Evolutionary conservation across 768 basidiomycete genomes (phyloP).

Genomic region (Collybia sp.): DNA sequence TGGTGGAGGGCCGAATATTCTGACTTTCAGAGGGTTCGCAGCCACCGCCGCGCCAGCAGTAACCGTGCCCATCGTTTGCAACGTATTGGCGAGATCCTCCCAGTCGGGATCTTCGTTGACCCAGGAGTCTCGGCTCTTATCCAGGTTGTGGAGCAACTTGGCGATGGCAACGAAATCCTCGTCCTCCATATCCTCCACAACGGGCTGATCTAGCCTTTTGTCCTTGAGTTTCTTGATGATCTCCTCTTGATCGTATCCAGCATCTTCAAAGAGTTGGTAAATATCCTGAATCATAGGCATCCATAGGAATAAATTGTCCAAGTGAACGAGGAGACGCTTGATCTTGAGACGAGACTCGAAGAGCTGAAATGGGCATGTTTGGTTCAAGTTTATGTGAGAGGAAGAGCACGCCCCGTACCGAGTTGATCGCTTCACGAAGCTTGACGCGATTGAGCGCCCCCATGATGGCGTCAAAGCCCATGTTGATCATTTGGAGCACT

Average conservation of each 20-base stretch:
- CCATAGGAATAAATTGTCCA: constrained; percentile 1
- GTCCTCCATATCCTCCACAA: constrained; percentile 1
- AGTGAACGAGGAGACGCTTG: constrained; percentile 4
- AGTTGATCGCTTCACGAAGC: constrained; percentile 8
- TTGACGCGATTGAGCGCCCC: constrained; percentile 9
- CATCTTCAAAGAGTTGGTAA: constrained; percentile 10
- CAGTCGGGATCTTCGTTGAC: too few relatives aligned
- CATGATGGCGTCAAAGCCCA: constrained; percentile 6
- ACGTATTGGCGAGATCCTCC: too few relatives aligned
- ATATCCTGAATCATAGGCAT: constrained; percentile 8
- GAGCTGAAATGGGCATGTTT: constrained; percentile 2
- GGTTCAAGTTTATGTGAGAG: too few relatives aligned
- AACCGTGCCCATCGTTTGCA: too few relatives aligned
- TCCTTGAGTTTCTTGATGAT: constrained; percentile 9
- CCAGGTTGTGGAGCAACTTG: too few relatives aligned
- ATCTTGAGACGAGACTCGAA: constrained; percentile 10
- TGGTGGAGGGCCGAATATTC: too few relatives aligned
- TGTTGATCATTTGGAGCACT: constrained; percentile 4
- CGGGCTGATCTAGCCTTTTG: constrained; percentile 3
- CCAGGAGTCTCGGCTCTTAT: too few relatives aligned
- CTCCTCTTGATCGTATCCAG: constrained; percentile 7
- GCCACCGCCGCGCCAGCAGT: too few relatives aligned
- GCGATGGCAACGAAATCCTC: too few relatives aligned
- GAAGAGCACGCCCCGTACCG: background rate
- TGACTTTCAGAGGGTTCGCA: too few relatives aligned